Evolutionary conservation across 257 asterid genomes (phyloP).

Genomic region (Solanum phureja): DNA sequence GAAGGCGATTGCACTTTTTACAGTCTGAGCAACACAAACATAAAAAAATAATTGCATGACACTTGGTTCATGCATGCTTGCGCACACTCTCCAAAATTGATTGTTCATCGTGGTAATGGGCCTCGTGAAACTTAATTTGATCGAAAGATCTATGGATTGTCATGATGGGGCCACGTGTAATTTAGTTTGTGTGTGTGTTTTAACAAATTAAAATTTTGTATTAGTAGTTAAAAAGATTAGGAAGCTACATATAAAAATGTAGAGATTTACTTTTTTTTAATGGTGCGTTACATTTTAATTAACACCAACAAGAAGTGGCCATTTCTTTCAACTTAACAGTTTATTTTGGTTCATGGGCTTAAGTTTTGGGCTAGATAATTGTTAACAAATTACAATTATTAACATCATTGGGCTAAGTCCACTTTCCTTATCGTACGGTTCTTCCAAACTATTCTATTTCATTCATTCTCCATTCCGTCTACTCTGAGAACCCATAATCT

Average conservation of each 20-base stretch:
- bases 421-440: not conserved
- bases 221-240: not conserved
- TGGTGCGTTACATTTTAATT: not conserved
- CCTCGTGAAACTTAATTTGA: not conserved
- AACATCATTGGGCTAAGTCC: not conserved
- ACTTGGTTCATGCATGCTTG: not conserved
- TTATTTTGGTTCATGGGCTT: not conserved
- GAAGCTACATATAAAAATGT: not conserved
- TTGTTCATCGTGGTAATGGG: no score
- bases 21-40: rapidly evolving
- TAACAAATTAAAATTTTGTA: not conserved
- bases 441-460: not conserved
- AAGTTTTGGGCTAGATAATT: not conserved
- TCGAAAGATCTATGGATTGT: not conserved
- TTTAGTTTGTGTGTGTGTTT: not conserved
- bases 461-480: not conserved
- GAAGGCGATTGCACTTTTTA: no score
- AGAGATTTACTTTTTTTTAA: no score
- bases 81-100: not conserved
- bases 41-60: no score
- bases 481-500: no score
- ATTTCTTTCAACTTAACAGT: not conserved
- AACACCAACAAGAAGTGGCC: not conserved
- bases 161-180: not conserved
- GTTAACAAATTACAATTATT: no score